phyloP scores from a whole-genome alignment of 202 grass and related monocot species.

The Setaria viridis region DNA sequence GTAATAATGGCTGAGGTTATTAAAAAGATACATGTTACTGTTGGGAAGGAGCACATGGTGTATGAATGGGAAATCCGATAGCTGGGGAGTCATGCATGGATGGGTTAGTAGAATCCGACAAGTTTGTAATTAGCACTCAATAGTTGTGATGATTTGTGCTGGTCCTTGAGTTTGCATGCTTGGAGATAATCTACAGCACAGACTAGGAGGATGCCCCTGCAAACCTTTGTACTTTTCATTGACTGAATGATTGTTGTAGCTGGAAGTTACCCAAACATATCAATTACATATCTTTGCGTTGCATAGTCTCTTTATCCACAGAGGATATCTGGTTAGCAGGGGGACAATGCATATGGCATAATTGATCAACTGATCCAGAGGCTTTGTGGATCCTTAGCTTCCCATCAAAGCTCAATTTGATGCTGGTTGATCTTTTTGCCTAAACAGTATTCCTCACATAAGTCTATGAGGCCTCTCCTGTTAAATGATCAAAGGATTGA shows the following conservation, averaged over 20 bases:
- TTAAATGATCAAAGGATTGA: not conserved
- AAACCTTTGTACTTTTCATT: not conserved
- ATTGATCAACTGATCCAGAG: not conserved
- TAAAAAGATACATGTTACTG: not conserved
- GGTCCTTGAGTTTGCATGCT: not conserved
- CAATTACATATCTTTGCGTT: not conserved
- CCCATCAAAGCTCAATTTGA: not conserved
- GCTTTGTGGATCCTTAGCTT: not conserved
- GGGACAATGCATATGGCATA: slow-evolving; percentile 7
- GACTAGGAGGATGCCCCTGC: not conserved
- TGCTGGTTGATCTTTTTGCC: not conserved
- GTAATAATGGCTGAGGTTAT: not conserved
- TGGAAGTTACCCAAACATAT: not conserved
- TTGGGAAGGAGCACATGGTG: not conserved
- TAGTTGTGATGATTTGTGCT: not conserved
- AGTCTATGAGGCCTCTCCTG: not conserved
- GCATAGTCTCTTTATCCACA: not conserved
- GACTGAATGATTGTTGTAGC: not conserved
- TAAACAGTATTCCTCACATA: not conserved
- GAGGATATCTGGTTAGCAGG: slow-evolving; percentile 3
- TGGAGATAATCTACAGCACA: not conserved
- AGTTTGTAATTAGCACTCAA: not conserved
- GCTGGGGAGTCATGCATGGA: not conserved
- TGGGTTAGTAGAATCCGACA: not conserved
- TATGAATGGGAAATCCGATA: not conserved